Evolutionary conservation across 805 yeast genomes (phyloP).

Genomic region (Starmerella riodocensis): DNA sequence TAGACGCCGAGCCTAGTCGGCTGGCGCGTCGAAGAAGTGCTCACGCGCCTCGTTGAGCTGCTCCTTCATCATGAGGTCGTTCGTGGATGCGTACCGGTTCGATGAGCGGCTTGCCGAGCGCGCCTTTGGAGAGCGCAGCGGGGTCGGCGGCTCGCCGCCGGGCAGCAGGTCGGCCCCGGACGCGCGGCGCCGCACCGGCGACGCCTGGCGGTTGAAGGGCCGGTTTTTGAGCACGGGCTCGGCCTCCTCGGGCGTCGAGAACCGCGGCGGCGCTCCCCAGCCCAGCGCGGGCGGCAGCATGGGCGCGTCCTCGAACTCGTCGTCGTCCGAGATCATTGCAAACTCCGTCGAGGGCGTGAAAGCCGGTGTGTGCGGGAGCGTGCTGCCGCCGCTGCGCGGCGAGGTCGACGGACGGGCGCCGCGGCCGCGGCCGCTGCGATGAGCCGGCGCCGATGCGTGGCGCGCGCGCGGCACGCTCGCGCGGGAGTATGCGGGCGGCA

Average conservation of each 20-base stretch:
- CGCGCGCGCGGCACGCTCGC: no score
- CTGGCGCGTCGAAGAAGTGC: no score
- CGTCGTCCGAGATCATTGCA: conserved; percentile 4
- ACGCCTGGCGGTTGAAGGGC: conserved; percentile 4
- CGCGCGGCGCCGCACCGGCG: neutral
- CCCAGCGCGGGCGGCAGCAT: neutral
- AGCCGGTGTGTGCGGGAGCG: conserved; percentile 6
- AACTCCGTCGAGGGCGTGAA: conserved; percentile 5
- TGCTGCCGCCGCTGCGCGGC: no score
- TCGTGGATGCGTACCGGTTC: conserved; percentile 11
- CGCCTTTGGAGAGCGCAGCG: neutral
- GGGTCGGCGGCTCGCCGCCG: neutral
- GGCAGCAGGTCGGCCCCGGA: conserved; percentile 17
- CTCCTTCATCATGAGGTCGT: conserved; percentile 11
- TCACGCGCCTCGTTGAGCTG: no score
- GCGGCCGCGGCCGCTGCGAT: no score
- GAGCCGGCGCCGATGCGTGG: no score
- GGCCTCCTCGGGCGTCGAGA: conserved; percentile 10
- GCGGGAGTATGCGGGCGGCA: no score
- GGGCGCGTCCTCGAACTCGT: neutral
- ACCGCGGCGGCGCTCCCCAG: conserved; percentile 9
- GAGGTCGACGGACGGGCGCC: no score
- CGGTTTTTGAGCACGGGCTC: neutral
- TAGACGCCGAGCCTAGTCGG: no score
- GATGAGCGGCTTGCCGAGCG: no score